Evolutionary conservation across 306 rosid genomes (phyloP).

Genomic region (Trifolium dubium): DNA sequence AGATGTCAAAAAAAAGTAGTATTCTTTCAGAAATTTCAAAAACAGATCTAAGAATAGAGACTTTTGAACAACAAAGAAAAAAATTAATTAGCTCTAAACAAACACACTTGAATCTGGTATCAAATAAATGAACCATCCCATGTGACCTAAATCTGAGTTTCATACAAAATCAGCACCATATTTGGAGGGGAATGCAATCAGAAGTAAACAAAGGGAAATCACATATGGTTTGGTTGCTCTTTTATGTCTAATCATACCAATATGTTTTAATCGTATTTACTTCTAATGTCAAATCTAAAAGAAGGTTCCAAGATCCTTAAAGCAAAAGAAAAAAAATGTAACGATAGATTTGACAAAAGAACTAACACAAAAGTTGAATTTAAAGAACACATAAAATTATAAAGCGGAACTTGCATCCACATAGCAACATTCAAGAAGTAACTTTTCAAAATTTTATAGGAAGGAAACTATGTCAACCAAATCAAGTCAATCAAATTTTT

Average conservation of each 20-base stretch:
- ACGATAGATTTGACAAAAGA: neutral
- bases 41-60: neutral
- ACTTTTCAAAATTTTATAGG: slow-evolving; percentile 3
- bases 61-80: slow-evolving; percentile 14
- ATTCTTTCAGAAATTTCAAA: slow-evolving; percentile 8
- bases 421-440: slow-evolving; percentile 10
- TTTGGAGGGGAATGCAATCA: neutral
- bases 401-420: neutral
- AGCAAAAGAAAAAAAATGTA: neutral
- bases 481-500: slow-evolving; percentile 29
- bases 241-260: neutral
- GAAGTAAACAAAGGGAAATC: slow-evolving; percentile 21
- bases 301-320: slow-evolving; percentile 6
- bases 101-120: slow-evolving; percentile 25
- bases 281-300: neutral
- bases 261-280: slow-evolving; percentile 4
- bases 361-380: neutral
- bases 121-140: slow-evolving; percentile 8
- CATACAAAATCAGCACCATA: slow-evolving; percentile 1
- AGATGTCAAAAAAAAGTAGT: too few species aligned
- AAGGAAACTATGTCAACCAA: slow-evolving; percentile 6
- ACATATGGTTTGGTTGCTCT: slow-evolving; percentile 14
- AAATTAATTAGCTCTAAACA: neutral
- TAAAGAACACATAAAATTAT: neutral
- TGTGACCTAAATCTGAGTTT: neutral